A percentile compares a stretch with the other conserved stretches of the same genome.
Conservation (phyloP, 2,329 filamentous ascomycete species). For the Dothidotthia symphoricarpi region DNA sequence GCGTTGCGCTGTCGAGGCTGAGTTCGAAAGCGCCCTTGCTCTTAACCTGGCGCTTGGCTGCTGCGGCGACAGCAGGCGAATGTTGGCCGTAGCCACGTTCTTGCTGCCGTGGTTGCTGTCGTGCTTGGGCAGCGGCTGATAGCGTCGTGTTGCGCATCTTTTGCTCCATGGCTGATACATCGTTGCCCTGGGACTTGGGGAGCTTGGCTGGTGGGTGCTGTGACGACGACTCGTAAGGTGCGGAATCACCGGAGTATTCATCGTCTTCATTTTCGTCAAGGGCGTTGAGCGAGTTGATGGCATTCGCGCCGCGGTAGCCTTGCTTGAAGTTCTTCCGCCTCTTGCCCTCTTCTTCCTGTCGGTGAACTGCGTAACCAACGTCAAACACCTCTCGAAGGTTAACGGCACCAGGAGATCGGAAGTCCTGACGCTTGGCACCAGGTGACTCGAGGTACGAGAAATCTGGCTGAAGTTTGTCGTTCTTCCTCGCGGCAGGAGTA, state of each 20-base stretch:
- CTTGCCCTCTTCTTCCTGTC: slow-evolving; percentile 94
- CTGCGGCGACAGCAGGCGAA: slow-evolving; percentile 76
- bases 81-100: slow-evolving; percentile 84
- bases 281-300: slow-evolving; percentile 64
- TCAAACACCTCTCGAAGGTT: slow-evolving; percentile 97
- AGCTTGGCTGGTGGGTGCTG: slow-evolving; percentile 61
- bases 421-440: slow-evolving; percentile 74
- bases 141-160: slow-evolving; percentile 83
- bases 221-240: slow-evolving; percentile 50
- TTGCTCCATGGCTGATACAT: slow-evolving; percentile 75
- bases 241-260: slow-evolving; percentile 64
- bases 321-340: slow-evolving; percentile 79
- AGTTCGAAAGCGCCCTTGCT: slow-evolving; percentile 87
- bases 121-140: slow-evolving; percentile 61
- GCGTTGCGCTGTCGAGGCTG: slow-evolving; percentile 83
- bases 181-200: slow-evolving; percentile 62
- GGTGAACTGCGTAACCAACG: slow-evolving; percentile 94
- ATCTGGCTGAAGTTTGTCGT: slow-evolving; percentile 53
- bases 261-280: slow-evolving; percentile 65
- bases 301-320: slow-evolving; percentile 63
- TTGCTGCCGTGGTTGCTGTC: slow-evolving; percentile 49
- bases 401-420: slow-evolving; percentile 90
- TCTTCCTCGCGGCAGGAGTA: slow-evolving; percentile 63
- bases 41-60: slow-evolving; percentile 76
- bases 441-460: slow-evolving; percentile 59